These are phyloP conservation scores for Fusarium compactum DNA, from an alignment of 2,329 filamentous ascomycete species.

Conservation along the genomic window DNA sequence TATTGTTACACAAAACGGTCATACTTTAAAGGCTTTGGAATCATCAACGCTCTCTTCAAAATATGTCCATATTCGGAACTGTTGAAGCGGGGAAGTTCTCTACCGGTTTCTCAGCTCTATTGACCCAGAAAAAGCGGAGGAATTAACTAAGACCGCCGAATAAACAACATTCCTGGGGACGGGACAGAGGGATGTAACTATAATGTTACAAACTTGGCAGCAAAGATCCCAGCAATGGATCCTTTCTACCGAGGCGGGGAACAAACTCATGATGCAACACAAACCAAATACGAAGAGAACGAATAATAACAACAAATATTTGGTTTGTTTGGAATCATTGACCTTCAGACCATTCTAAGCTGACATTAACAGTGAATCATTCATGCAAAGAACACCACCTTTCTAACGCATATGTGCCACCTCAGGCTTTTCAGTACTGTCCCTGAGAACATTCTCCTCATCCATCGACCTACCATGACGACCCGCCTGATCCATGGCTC, in stretches of 20 bases:
- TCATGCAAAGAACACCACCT: not conserved
- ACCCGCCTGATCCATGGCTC: constrained; percentile 45
- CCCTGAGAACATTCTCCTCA: constrained; percentile 31
- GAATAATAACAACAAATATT: not conserved
- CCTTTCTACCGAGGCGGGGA: constrained; percentile 19
- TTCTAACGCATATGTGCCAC: constrained; percentile 20
- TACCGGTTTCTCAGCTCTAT: constrained; percentile 1
- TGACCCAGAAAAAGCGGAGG: constrained; percentile 16
- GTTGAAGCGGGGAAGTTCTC: constrained; percentile 15
- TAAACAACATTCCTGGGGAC: not conserved
- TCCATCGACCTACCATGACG: constrained; percentile 23
- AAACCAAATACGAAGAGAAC: not conserved
- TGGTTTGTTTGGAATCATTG: not conserved
- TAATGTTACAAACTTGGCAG: not conserved
- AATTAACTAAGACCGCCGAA: constrained; percentile 29
- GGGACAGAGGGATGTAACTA: not conserved
- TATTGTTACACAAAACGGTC: not conserved
- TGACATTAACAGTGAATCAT: not conserved
- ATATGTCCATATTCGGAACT: constrained; percentile 10
- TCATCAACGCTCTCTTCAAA: not conserved
- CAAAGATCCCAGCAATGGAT: not conserved
- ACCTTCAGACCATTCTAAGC: not conserved
- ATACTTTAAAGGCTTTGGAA: not conserved
- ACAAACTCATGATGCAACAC: not conserved
- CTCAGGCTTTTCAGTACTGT: constrained; percentile 26